Conservation (phyloP, 202 grass and related monocot genomes). For the Panicum virgatum region DNA sequence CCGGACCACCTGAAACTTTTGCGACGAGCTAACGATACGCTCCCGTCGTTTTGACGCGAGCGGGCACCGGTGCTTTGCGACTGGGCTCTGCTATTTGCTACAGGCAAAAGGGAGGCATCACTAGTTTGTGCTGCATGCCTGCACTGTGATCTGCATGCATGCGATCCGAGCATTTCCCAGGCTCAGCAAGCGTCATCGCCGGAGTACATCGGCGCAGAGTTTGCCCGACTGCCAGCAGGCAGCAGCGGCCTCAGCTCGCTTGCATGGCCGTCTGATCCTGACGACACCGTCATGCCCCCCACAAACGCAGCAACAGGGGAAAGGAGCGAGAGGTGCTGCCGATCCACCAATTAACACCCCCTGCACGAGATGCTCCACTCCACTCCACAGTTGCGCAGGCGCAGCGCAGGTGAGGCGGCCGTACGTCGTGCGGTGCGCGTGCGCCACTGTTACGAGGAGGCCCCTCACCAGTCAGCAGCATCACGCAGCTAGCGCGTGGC, state of each 20-base stretch:
- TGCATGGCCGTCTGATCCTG: not conserved
- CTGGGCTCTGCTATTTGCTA: not conserved
- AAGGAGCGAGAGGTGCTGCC: not conserved
- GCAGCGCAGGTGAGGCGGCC: not conserved
- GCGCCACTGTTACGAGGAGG: not conserved
- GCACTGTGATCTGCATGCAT: not conserved
- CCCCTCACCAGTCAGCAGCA: not conserved
- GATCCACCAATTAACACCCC: not conserved
- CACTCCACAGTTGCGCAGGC: not conserved
- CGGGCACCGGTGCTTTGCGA: not conserved
- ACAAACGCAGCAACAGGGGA: not conserved
- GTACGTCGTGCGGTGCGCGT: constrained; percentile 7
- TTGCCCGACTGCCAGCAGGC: not conserved
- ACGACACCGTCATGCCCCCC: constrained; percentile 34
- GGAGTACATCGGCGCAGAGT: constrained; percentile 5
- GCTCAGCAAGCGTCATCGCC: not conserved
- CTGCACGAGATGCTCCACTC: not conserved
- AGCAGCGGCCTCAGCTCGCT: not conserved
- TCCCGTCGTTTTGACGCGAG: not conserved
- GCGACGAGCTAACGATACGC: not conserved
- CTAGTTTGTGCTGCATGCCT: constrained; percentile 1
- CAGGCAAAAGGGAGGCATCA: not conserved
- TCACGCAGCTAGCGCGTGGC: not conserved
- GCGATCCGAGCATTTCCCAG: constrained; percentile 11
- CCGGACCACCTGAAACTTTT: constrained; percentile 7